Evolutionary conservation across 106 monocot genomes (phyloP).

Genomic region (Gastrodia elata): DNA sequence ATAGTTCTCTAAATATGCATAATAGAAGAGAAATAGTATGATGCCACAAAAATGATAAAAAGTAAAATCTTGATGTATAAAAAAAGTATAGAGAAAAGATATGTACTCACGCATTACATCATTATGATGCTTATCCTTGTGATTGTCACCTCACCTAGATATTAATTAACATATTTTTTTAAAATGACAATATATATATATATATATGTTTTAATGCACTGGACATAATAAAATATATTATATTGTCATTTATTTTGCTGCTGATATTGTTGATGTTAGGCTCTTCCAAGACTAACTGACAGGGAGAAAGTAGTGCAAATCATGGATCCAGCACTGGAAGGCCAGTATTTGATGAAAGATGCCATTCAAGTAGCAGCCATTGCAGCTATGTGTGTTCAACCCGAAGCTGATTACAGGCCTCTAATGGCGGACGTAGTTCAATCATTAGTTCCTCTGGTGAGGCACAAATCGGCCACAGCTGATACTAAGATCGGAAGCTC

Average conservation of each 20-base stretch:
- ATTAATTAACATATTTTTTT: too few species aligned
- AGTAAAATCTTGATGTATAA: too few species aligned
- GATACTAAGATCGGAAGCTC: slow-evolving; percentile 38
- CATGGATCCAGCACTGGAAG: slow-evolving; percentile 86
- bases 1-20: too few species aligned
- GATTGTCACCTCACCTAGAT: too few species aligned
- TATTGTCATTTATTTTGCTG: background rate
- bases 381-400: slow-evolving; percentile 95
- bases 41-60: too few species aligned
- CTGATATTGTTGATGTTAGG: slow-evolving; percentile 22
- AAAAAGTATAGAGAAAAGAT: too few species aligned
- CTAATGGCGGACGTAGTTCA: slow-evolving; percentile 98
- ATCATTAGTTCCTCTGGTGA: slow-evolving; percentile 88
- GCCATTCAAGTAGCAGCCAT: slow-evolving; percentile 97
- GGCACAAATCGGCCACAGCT: slow-evolving; percentile 37
- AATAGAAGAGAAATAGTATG: too few species aligned
- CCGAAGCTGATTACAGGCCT: slow-evolving; percentile 94
- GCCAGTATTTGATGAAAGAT: slow-evolving; percentile 82
- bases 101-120: too few species aligned
- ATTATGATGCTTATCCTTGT: too few species aligned
- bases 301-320: slow-evolving; percentile 80
- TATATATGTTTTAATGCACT: too few species aligned
- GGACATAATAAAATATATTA: too few species aligned
- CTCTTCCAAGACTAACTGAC: slow-evolving; percentile 72
- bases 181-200: too few species aligned